Conservation (phyloP, 148 eudicot genomes). For the Dysphania ambrosioides region DNA sequence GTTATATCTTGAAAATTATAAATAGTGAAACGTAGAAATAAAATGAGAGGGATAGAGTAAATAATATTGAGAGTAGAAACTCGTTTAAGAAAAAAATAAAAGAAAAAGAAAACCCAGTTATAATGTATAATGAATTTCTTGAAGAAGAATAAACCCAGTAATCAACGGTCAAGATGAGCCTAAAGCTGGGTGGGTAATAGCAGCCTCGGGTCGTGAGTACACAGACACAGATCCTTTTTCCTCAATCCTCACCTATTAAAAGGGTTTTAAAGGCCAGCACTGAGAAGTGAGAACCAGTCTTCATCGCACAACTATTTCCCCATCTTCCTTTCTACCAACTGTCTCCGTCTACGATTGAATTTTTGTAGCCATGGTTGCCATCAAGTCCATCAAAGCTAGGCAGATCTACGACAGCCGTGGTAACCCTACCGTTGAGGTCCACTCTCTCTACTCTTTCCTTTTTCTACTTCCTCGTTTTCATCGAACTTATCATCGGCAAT, state of each 20-base stretch:
- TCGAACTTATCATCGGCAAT: slow-evolving; percentile 1
- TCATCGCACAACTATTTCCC: neutral
- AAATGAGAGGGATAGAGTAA: too few species aligned
- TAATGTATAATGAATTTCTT: neutral
- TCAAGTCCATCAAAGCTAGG: slow-evolving; percentile 65
- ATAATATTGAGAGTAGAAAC: too few species aligned
- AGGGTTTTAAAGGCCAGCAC: neutral
- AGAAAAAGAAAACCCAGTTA: neutral
- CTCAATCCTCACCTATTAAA: neutral
- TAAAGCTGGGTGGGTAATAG: neutral
- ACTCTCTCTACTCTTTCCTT: slow-evolving; percentile 2
- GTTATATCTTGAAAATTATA: too few species aligned
- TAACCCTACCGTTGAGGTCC: slow-evolving; percentile 93
- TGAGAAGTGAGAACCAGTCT: too few species aligned
- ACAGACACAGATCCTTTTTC: too few species aligned
- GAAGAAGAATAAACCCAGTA: neutral
- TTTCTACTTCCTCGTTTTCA: slow-evolving; percentile 15
- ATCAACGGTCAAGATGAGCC: slow-evolving; percentile 13
- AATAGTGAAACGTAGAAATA: too few species aligned
- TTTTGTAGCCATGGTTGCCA: slow-evolving; percentile 50
- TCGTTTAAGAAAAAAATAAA: neutral
- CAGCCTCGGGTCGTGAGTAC: too few species aligned
- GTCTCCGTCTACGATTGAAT: neutral
- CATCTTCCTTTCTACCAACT: neutral
- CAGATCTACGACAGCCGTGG: slow-evolving; percentile 99